These are phyloP conservation scores for Urostyla sp. DNA, from an alignment of 73 alveolate genomes.

Conservation along the genomic window DNA sequence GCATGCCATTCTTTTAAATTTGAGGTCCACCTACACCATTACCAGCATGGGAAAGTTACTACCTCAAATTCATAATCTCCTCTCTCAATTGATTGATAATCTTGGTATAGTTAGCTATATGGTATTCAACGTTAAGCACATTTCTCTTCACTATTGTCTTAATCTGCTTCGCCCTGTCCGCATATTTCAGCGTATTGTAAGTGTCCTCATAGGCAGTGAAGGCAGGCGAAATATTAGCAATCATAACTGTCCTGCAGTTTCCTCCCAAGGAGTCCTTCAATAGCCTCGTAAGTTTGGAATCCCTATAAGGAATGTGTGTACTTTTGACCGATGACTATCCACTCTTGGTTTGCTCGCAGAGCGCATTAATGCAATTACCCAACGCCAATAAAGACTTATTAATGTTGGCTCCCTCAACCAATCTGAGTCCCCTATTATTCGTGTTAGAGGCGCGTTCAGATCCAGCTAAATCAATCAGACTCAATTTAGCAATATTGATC, in stretches of 20 bases:
- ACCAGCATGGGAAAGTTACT: slow-evolving; percentile 43
- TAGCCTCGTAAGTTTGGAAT: slow-evolving; percentile 95
- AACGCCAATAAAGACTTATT: slow-evolving; percentile 93
- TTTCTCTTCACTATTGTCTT: slow-evolving; percentile 91
- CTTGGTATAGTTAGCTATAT: slow-evolving; percentile 78
- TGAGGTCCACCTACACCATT: not conserved
- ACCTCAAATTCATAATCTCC: slow-evolving; percentile 70
- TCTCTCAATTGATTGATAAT: slow-evolving; percentile 80
- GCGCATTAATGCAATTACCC: slow-evolving; percentile 95
- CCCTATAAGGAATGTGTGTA: slow-evolving; percentile 92
- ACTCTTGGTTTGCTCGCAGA: slow-evolving; percentile 89
- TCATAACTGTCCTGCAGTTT: slow-evolving; percentile 95
- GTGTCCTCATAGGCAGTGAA: slow-evolving; percentile 90
- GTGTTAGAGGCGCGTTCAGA: slow-evolving; percentile 95
- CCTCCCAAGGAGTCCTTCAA: slow-evolving; percentile 98
- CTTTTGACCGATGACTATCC: slow-evolving; percentile 63
- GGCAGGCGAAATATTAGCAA: slow-evolving; percentile 89
- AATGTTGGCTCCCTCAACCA: slow-evolving; percentile 98
- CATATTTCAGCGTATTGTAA: slow-evolving; percentile 91
- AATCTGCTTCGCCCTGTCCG: slow-evolving; percentile 94
- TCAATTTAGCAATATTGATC: slow-evolving; percentile 90
- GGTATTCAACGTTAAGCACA: slow-evolving; percentile 80
- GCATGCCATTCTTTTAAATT: slow-evolving; percentile 1
- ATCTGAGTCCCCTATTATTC: slow-evolving; percentile 91
- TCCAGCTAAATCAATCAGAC: slow-evolving; percentile 98